Conservation (phyloP, 495 filamentous ascomycete genomes). For the Hypoxylon fragiforme region DNA sequence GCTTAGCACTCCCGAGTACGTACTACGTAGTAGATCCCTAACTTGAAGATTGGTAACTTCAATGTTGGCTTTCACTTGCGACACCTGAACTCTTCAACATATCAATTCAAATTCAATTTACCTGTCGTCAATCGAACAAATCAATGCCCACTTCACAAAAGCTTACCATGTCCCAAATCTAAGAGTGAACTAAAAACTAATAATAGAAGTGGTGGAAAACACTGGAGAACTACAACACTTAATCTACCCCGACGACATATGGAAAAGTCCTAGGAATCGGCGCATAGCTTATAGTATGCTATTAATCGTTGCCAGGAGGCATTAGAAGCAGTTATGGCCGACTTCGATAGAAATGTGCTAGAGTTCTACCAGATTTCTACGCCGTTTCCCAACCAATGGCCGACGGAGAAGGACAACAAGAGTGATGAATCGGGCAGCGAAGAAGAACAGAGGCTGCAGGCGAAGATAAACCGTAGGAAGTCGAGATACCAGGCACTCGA, state of each 20-base stretch:
- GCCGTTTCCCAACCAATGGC: slow-evolving; percentile 84
- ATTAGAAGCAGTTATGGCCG: slow-evolving; percentile 55
- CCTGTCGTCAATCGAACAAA: neutral
- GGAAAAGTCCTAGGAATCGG: slow-evolving; percentile 12
- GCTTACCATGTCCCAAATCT: neutral
- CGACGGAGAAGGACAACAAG: slow-evolving; percentile 71
- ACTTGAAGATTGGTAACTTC: no score
- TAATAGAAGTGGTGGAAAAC: neutral
- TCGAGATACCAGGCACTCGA: slow-evolving; percentile 85
- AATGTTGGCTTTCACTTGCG: no score
- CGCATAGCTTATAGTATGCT: no score
- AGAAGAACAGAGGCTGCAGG: slow-evolving; percentile 48
- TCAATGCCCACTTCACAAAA: neutral
- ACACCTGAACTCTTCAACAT: no score
- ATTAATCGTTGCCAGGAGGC: no score
- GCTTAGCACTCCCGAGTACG: no score
- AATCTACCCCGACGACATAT: no score
- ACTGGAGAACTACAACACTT: no score
- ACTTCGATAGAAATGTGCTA: slow-evolving; percentile 72
- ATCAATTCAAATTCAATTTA: neutral
- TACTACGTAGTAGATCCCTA: no score
- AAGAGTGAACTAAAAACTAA: neutral
- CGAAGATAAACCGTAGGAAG: slow-evolving; percentile 63
- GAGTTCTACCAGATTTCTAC: slow-evolving; percentile 87
- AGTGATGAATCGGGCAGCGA: slow-evolving; percentile 70